Evolutionary conservation across 1,284 basidiomycete species (phyloP).

Genomic region (Ganoderma boninense): DNA sequence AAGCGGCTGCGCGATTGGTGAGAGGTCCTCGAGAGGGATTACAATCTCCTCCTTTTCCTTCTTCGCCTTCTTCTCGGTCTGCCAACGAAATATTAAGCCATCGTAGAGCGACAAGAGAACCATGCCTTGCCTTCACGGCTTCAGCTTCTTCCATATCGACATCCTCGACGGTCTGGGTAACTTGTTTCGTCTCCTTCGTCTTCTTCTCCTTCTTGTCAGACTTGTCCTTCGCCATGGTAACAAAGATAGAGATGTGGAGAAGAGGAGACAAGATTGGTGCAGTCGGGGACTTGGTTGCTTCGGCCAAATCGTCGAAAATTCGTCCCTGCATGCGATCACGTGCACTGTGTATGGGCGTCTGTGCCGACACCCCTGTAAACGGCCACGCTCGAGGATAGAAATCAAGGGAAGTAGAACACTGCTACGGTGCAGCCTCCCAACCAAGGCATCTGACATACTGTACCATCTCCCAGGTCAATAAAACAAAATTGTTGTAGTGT

Average conservation of each 20-base stretch:
- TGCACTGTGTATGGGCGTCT: not conserved
- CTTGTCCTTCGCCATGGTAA: conserved; percentile 71
- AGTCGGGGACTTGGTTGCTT: not conserved
- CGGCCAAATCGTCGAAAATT: conserved; percentile 1
- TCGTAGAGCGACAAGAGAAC: not conserved
- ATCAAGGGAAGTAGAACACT: no score
- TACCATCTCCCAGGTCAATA: no score
- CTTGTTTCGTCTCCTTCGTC: conserved; percentile 54
- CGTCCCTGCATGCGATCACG: conserved; percentile 11
- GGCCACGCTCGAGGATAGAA: no score
- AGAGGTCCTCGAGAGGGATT: conserved; percentile 84
- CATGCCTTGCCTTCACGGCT: conserved; percentile 49
- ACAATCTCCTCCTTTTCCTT: conserved; percentile 67
- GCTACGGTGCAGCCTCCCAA: no score
- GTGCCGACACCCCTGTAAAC: not conserved
- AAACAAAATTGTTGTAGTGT: no score
- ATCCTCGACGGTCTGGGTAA: conserved; percentile 49
- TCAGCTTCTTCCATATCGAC: conserved; percentile 62
- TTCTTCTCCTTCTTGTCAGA: conserved; percentile 75
- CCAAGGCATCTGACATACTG: no score
- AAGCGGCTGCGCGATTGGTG: conserved; percentile 89
- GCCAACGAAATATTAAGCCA: conserved; percentile 33
- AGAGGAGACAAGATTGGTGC: not conserved
- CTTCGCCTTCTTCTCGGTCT: conserved; percentile 60
- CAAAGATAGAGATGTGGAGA: not conserved